Evolutionary conservation across 805 yeast genomes (phyloP), one percentile per base, ranked within the genome.

Genomic region (Metschnikowia proteae): DNA sequence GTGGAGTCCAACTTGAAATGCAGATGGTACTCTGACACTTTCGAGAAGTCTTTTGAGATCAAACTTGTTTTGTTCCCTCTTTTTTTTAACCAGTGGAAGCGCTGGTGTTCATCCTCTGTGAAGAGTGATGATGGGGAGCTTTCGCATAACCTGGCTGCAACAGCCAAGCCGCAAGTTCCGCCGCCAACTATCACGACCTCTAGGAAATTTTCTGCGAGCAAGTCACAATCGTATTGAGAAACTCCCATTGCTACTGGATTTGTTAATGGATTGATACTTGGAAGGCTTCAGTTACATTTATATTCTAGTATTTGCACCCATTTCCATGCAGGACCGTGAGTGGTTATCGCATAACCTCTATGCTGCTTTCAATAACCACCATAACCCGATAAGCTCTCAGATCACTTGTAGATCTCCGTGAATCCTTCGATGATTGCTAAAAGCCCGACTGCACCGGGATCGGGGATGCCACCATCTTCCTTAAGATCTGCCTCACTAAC

Each of bases 371-470:
- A n/a, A 36, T 36, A 34, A 43, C 39, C 46, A 35, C 39, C 13
- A 30, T n/a, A 4, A 3, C 33, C 34, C 29, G 13, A 22, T n/a
- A 32, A 22, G 28, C 11, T 38, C 23, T n/a, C 30, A 13, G n/a
- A n/a, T 22, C n/a, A 37, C 43, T 43, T 49, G 49, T 50, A 54
- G 9, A 45, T 34, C 11, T 47, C 46, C 8, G 46, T 42, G 46
- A 69, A 73, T 11, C 84, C 84, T 52, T 76, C 70, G 22, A 80
- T 61, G 13, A 81, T 62, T 25, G 79, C 87, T 32, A 82, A 86
- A 25, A 91, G 70, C 3, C 97, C 97, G 49, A 88, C 81, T 2
- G 97, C 97, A 55, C 98, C 97, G 4, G 98, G 97, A 60, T 91
- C 98, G 1, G 96, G 96, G 29, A 90, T 74, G n/a, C 86, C 88